Percentiles rank a stretch among this genome's conserved stretches.
Evolutionary conservation across 2,329 filamentous ascomycete genomes (phyloP).

Genomic region (Xylariaceae sp.): DNA sequence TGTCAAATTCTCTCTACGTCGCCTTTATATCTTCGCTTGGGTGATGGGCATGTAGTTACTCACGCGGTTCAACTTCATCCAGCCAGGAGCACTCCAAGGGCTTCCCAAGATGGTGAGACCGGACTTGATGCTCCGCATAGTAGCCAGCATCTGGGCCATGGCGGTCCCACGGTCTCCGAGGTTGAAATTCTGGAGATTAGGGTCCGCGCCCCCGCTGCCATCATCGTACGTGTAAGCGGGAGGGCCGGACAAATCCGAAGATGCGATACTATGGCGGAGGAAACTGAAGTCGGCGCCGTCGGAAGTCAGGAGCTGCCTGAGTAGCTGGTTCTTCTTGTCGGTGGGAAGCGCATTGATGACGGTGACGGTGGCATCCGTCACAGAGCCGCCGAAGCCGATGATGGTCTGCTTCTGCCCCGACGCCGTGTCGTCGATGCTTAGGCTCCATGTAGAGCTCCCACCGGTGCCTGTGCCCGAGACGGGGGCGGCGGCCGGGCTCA

Average conservation of each 20-base stretch:
- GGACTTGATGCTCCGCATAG: conserved; percentile 46
- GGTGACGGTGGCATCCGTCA: conserved; percentile 51
- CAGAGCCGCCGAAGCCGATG: conserved; percentile 51
- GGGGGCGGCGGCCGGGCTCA: conserved; percentile 44
- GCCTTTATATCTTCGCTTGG: no score
- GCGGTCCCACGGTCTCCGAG: conserved; percentile 48
- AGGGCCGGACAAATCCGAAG: conserved; percentile 49
- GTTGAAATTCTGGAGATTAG: conserved; percentile 42
- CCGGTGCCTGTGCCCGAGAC: conserved; percentile 44
- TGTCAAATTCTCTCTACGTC: background rate
- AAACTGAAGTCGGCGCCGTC: conserved; percentile 49
- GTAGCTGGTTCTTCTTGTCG: conserved; percentile 41
- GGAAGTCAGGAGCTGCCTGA: conserved; percentile 46
- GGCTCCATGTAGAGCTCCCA: conserved; percentile 45
- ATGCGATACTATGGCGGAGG: conserved; percentile 49
- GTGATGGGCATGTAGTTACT: no score
- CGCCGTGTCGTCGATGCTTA: conserved; percentile 48
- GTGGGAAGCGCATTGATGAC: conserved; percentile 46
- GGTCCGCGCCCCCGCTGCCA: conserved; percentile 41
- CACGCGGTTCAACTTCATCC: conserved; percentile 50
- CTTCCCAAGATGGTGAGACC: conserved; percentile 48
- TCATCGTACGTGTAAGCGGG: conserved; percentile 52
- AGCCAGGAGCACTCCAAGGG: conserved; percentile 50
- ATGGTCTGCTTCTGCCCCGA: conserved; percentile 49
- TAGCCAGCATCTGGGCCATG: conserved; percentile 47